These are phyloP conservation scores for Tilletia indica DNA, from an alignment of 1,284 basidiomycete species.

Conservation along the genomic window DNA sequence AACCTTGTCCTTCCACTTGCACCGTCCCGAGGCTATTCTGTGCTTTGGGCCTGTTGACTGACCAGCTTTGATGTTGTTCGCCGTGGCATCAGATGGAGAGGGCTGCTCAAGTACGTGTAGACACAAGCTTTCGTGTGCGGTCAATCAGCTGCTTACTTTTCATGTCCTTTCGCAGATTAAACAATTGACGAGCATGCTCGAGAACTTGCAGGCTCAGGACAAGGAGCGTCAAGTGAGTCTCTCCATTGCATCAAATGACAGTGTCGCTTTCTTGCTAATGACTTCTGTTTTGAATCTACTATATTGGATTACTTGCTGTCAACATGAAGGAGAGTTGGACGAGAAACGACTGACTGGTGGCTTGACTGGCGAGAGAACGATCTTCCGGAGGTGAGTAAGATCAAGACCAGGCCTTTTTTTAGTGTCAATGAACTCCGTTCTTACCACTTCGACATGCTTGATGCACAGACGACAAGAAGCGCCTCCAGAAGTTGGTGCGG, in stretches of 20 bases:
- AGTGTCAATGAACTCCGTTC: neutral
- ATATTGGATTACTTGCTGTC: conserved; percentile 54
- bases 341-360: conserved; percentile 55
- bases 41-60: conserved; percentile 23
- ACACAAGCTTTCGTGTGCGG: neutral
- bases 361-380: conserved; percentile 54
- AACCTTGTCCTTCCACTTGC: conserved; percentile 56
- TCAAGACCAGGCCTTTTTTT: neutral
- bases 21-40: conserved; percentile 48
- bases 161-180: conserved; percentile 32
- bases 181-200: conserved; percentile 47
- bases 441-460: too few relatives aligned
- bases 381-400: conserved; percentile 44
- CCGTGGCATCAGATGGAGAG: conserved; percentile 38
- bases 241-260: too few relatives aligned
- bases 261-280: too few relatives aligned
- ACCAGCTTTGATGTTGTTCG: conserved; percentile 17
- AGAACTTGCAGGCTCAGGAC: conserved; percentile 55
- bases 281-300: too few relatives aligned
- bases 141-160: neutral
- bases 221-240: conserved; percentile 42
- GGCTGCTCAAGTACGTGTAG: conserved; percentile 18
- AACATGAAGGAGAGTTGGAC: conserved; percentile 57
- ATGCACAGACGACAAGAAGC: conserved; percentile 37
- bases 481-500: conserved; percentile 52